Evolutionary conservation across 225 moss, liverwort and hornwort species (phyloP), one percentile per base, ranked within the genome.

Genomic region (Physcomitrium patens): DNA sequence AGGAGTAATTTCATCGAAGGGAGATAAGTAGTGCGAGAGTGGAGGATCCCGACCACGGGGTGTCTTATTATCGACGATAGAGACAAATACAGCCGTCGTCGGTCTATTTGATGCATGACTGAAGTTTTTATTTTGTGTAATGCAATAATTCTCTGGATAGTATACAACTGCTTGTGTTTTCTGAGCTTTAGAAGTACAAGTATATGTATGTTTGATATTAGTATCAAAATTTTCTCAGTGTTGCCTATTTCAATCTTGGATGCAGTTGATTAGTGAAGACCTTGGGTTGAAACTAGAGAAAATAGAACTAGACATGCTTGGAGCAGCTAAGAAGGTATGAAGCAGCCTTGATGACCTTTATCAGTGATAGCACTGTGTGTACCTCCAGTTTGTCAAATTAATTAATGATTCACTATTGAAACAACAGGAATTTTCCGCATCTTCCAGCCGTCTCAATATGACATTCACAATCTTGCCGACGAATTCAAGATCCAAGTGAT

Each of bases 221-320:
- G 18, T 51, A 0, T 5, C 42, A 26, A n/a, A 19, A 37, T 0
- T 50, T 13, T 44, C 3, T n/a, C 20, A 56, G 10, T 57, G 23
- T 64, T 63, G 72, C 56, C 62, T 42, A 12, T 43, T 66, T 59
- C 8, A 53, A 48, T 51, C 20, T 42, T 65, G 73, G 4, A 49
- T 81, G 78, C 91, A 96, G 92, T 73, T 96, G 70, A 86, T 96
- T 19, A 91, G 87, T 76, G 92, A 96, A 69, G 96, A 96, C 18
- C 62, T 94, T 80, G 94, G 94, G 13, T 68, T 94, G 49, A 96
- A 91, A 69, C 73, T 91, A 48, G 94, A 96, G 74, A 96, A 92
- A 55, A 75, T 92, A 24, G 81, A 86, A 56, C 58, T 80, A 23
- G 86, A 86, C 58, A 94, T 92, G 96, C 87, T 96, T 44, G 96